Evolutionary conservation across 352 stramenopile genomes (phyloP), one percentile per base, ranked within the genome.

Genomic region (Phytophthora rubi): DNA sequence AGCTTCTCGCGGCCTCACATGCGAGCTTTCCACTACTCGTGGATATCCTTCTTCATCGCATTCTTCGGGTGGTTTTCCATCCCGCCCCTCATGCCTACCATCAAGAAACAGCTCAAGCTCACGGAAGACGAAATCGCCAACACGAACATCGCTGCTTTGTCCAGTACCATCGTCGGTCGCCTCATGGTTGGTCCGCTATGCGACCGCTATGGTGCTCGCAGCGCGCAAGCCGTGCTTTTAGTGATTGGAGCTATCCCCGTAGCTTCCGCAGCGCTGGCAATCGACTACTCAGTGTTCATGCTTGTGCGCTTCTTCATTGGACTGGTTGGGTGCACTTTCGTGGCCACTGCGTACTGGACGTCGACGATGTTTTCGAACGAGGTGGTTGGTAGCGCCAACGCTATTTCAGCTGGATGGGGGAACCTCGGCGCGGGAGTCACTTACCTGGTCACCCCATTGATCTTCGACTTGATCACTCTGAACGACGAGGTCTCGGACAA

Each of bases 51-150:
- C 80, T 98, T 98, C 81, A 84, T 94, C 39, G 94, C 94, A 45
- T 98, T 98, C 81, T 93, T 98, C 63, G 90, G 95, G 26, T 98
- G 93, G 92, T 98, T 98, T 71, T 88, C 91, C 30, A 97, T 98
- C 4, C 56, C 57, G 15, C 57, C 68, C 7, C 62, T 75, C 16
- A 37, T 71, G 62, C 68, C 68, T 1, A 71, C 68, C 4, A 75
- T 75, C 51, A 75, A 71, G 51, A 53, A 75, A 18, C 51, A 75
- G 13, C 62, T 80, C 88, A 73, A 75, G 2, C 77, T 98, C 5
- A 91, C 72, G 16, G 88, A 89, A 51, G 64, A 93, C 67, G 73
- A 98, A 62, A 85, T 98, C 18, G 66, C 75, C 48, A 98, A 92
- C 52, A 93, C 92, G 32, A 98, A 97, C 67, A 98, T 98, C 74